A percentile compares a stretch with the other conserved stretches of the same genome.
phyloP scores from a whole-genome alignment of 208 protist species.

The Crithidia expoeki region DNA sequence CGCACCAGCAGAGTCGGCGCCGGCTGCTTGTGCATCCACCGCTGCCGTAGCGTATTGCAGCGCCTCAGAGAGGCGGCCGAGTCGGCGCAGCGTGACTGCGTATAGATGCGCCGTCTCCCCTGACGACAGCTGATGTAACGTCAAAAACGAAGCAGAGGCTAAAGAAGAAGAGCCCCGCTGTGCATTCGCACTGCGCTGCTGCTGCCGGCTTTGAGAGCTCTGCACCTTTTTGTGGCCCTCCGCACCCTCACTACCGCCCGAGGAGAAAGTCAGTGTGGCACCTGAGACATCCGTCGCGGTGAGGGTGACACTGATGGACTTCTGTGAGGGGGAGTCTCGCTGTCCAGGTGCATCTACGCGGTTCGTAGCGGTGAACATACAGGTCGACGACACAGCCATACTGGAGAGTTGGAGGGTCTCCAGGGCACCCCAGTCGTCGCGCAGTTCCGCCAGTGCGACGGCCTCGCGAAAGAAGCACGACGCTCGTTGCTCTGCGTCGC shows the following conservation, averaged over 20 bases:
- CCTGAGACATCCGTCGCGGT: not conserved
- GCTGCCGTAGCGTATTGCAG: constrained; percentile 29
- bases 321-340: too few species aligned
- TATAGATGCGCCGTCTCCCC: constrained; percentile 23
- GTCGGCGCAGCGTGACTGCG: constrained; percentile 28
- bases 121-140: not conserved
- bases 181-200: not conserved
- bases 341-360: too few species aligned
- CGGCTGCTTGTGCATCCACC: not conserved
- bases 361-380: too few species aligned
- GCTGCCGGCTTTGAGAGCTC: not conserved
- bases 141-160: not conserved
- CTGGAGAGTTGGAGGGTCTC: constrained; percentile 13
- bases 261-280: not conserved
- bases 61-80: constrained; percentile 25
- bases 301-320: not conserved
- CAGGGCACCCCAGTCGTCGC: constrained; percentile 34
- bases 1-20: not conserved
- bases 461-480: constrained; percentile 39
- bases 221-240: not conserved
- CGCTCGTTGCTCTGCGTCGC: constrained; percentile 29
- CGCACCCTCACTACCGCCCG: not conserved
- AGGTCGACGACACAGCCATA: too few species aligned
- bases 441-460: constrained; percentile 23
- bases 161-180: not conserved